These are phyloP conservation scores for Fonsecaea multimorphosa DNA, from an alignment of 2,329 filamentous ascomycete genomes.

Conservation along the genomic window DNA sequence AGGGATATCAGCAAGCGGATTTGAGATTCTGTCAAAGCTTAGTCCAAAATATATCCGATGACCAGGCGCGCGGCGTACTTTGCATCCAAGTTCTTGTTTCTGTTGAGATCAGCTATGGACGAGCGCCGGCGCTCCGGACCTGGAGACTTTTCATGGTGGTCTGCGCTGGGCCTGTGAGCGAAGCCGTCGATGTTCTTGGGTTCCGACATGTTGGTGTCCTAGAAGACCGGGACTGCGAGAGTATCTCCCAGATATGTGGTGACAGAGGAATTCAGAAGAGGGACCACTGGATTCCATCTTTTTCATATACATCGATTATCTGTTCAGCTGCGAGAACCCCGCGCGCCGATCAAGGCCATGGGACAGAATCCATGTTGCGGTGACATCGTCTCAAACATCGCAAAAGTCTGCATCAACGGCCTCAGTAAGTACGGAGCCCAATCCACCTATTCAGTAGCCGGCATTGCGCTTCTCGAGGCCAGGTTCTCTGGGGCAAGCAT, in stretches of 20 bases:
- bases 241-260: neutral
- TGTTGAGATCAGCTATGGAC: conserved; percentile 28
- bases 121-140: conserved; percentile 24
- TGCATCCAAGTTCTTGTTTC: conserved; percentile 35
- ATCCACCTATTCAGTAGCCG: neutral
- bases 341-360: conserved; percentile 5
- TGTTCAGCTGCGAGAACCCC: neutral
- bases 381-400: conserved; percentile 10
- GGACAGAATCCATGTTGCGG: neutral
- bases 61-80: conserved; percentile 27
- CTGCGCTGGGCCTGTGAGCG: neutral
- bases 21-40: conserved; percentile 36
- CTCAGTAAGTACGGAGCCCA: neutral
- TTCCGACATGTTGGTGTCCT: conserved; percentile 10
- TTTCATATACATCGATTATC: conserved; percentile 13
- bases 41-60: conserved; percentile 6
- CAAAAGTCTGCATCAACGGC: neutral
- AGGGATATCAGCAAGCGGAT: conserved; percentile 39
- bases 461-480: conserved; percentile 1
- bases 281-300: neutral
- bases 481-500: neutral
- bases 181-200: conserved; percentile 1
- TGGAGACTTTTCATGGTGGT: conserved; percentile 14
- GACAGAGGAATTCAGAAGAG: neutral
- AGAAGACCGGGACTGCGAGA: neutral